Evolutionary conservation across 305 asterid genomes (phyloP).

Genomic region (Fraxinus sp.): DNA sequence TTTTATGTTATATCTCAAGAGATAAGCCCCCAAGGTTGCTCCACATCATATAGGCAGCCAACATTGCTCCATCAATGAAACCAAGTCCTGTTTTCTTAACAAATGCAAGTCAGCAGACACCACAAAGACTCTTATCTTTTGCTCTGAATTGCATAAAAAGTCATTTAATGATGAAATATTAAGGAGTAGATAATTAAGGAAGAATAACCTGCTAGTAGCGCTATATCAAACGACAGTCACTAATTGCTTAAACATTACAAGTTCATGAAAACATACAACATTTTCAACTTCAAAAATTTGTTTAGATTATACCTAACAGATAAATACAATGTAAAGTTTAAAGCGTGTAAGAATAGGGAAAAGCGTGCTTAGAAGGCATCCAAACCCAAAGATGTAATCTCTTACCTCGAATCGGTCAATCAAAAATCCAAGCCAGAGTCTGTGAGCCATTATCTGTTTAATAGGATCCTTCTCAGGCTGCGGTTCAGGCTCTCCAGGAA

Average conservation of each 20-base stretch:
- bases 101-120: not conserved
- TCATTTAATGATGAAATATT: not conserved
- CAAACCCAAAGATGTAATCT: slow-evolving; percentile 20
- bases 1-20: not conserved
- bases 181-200: not conserved
- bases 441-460: slow-evolving; percentile 90
- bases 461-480: slow-evolving; percentile 86
- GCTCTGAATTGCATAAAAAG: not conserved
- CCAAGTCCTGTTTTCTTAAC: not conserved
- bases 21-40: not conserved
- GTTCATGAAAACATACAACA: not conserved
- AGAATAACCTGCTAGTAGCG: not conserved
- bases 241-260: not conserved
- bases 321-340: not conserved
- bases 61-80: not conserved
- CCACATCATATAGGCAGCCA: not conserved
- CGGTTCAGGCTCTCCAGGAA: slow-evolving; percentile 85
- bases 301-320: not conserved
- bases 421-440: slow-evolving; percentile 96
- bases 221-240: not conserved
- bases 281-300: not conserved
- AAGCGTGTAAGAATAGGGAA: slow-evolving; percentile 4
- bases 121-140: not conserved
- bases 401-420: slow-evolving; percentile 95
- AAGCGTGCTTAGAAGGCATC: slow-evolving; percentile 19